Base-by-base conservation (phyloP, 2,329 filamentous ascomycete species). In the Stemphylium beticola region DNA sequence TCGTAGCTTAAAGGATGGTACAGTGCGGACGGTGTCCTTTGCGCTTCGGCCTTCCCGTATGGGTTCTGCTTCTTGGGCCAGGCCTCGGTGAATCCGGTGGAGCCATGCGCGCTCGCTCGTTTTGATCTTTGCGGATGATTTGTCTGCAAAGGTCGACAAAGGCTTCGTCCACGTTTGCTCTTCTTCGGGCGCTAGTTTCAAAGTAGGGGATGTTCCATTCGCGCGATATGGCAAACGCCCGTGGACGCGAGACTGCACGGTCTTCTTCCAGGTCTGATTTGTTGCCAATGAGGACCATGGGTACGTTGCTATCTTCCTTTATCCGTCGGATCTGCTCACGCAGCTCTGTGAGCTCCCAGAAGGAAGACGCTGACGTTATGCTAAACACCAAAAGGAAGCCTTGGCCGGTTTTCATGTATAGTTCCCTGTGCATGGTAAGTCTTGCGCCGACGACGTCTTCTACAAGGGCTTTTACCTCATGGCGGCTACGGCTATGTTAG, bases 341-440 rank as follows among this genome's bases (percentile, higher is more conserved):
- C 37, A 96, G 82, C 65, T 90, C 88, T 64, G 86, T 83, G 26
- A 96, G 84, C 76, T 96, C 92, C 65, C 87, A 85, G 36, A 96
- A 82, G n/a, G 91, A 96, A 31, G 90, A 90, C 57, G 84, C 82
- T 58, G 91, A 95, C 15, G 91, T 93, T 71, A 96, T 96, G 77
- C 90, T 93, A 78, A 96, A 96, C 53, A 96, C 92, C 33, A 96
- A 83, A 50, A 96, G 84, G 74, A 96, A 96, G 0, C 92, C 92
- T 77, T 96, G 91, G 50, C 92, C 92, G 34, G 92, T 91, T 74
- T 95, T 95, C 91, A 96, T 96, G 80, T 96, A 72, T 9, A 74
- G 57, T 55, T 74, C 71, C 54, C 71, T 73, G 46, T 31, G 15
- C 4, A 12, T 32, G 26, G 63, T 71, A 39, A 67, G 61, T 37